Percentiles rank a stretch among this genome's conserved stretches.
These are phyloP conservation scores for Starmerella apicola DNA, from an alignment of 805 yeast species.

Conservation along the genomic window DNA sequence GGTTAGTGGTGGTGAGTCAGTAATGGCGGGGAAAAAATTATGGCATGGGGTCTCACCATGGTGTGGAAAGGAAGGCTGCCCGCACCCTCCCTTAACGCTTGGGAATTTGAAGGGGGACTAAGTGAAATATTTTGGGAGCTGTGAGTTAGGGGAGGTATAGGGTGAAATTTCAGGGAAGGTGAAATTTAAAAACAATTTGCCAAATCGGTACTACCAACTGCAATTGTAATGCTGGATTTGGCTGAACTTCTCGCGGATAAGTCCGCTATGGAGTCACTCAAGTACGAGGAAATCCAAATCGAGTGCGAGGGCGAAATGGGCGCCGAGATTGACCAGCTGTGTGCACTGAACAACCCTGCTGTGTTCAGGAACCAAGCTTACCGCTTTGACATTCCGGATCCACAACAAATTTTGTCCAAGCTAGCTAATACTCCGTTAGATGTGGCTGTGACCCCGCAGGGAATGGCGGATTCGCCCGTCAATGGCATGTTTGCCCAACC, in stretches of 20 bases:
- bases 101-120: neutral
- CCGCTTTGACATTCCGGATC: neutral
- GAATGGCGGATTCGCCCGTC: conserved; percentile 31
- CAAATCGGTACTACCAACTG: too few relatives aligned
- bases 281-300: conserved; percentile 2
- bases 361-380: conserved; percentile 4
- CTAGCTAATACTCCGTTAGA: conserved; percentile 5
- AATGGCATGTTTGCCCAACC: conserved; percentile 27
- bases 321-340: conserved; percentile 7
- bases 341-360: conserved; percentile 13
- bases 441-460: conserved; percentile 28
- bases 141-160: too few relatives aligned
- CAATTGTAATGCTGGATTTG: neutral
- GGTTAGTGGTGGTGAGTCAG: neutral
- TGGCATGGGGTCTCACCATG: too few relatives aligned
- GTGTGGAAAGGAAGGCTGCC: too few relatives aligned
- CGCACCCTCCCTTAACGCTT: too few relatives aligned
- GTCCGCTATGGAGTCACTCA: conserved; percentile 11
- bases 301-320: neutral
- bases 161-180: too few relatives aligned
- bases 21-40: too few relatives aligned
- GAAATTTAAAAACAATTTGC: too few relatives aligned
- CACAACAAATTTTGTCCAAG: conserved; percentile 4
- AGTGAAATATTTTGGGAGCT: too few relatives aligned
- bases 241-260: conserved; percentile 11